These are phyloP conservation scores for Globisporangium yorkense DNA, from an alignment of 352 stramenopile species.

Conservation along the genomic window DNA sequence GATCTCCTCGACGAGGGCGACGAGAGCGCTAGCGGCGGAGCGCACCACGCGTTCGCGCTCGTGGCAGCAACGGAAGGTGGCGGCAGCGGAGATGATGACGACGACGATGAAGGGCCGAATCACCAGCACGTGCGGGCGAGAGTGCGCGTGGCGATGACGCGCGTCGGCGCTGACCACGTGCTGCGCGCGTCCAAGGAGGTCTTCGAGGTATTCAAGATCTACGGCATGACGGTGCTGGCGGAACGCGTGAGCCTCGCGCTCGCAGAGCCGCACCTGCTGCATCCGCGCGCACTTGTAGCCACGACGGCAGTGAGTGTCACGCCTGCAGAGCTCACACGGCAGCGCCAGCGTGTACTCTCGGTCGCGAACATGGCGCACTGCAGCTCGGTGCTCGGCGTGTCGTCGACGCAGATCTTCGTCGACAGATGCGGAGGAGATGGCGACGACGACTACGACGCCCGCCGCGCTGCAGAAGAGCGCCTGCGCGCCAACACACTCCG, in stretches of 20 bases:
- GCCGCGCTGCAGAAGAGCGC: conserved; percentile 30
- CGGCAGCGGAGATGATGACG: conserved; percentile 10
- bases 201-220: conserved; percentile 82
- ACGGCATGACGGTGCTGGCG: conserved; percentile 70
- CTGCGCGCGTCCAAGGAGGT: conserved; percentile 51
- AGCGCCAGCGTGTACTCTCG: conserved; percentile 51
- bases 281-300: neutral
- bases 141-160: conserved; percentile 20
- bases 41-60: conserved; percentile 30
- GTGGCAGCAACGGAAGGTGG: neutral
- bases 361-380: conserved; percentile 52
- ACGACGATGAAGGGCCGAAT: neutral
- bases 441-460: conserved; percentile 8
- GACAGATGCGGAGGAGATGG: conserved; percentile 3
- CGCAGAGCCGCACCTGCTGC: conserved; percentile 23
- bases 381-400: conserved; percentile 32
- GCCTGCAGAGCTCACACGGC: conserved; percentile 40
- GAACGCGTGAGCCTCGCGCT: conserved; percentile 58
- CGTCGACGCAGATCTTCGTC: conserved; percentile 3
- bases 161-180: conserved; percentile 35
- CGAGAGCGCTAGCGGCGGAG: neutral
- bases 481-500: conserved; percentile 54
- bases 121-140: neutral
- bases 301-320: conserved; percentile 12
- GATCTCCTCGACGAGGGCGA: conserved; percentile 43